Evolutionary conservation across 129 eudicot species (phyloP).

Genomic region (Erigeron canadensis): DNA sequence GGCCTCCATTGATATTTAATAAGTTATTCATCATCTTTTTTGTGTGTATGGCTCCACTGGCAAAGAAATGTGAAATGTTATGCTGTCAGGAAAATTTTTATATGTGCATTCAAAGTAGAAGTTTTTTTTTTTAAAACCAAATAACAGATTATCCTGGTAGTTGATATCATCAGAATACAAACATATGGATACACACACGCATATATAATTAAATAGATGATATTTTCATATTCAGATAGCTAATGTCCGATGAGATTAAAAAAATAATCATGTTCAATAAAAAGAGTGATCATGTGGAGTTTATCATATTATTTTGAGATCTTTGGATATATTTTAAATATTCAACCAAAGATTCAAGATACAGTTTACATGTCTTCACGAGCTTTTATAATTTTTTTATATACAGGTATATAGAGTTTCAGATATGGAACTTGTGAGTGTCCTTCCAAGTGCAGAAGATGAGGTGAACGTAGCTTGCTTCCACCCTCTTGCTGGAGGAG

Average conservation of each 20-base stretch:
- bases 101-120: neutral
- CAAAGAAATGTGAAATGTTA: neutral
- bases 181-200: neutral
- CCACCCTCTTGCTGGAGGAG: constrained; percentile 95
- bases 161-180: neutral
- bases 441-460: constrained; percentile 97
- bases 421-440: constrained; percentile 99
- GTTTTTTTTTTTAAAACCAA: neutral
- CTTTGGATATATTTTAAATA: neutral
- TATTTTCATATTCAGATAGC: neutral
- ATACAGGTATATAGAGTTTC: constrained; percentile 83
- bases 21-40: neutral
- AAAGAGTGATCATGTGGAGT: neutral
- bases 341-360: neutral
- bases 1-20: neutral
- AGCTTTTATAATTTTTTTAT: neutral
- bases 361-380: neutral
- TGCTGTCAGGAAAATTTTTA: neutral
- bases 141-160: neutral
- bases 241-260: neutral
- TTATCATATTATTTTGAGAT: neutral
- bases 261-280: neutral
- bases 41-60: neutral
- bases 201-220: neutral
- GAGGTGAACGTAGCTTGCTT: constrained; percentile 99